Conservation (phyloP, 2,329 filamentous ascomycete genomes). For the Arachnomyces sp. region DNA sequence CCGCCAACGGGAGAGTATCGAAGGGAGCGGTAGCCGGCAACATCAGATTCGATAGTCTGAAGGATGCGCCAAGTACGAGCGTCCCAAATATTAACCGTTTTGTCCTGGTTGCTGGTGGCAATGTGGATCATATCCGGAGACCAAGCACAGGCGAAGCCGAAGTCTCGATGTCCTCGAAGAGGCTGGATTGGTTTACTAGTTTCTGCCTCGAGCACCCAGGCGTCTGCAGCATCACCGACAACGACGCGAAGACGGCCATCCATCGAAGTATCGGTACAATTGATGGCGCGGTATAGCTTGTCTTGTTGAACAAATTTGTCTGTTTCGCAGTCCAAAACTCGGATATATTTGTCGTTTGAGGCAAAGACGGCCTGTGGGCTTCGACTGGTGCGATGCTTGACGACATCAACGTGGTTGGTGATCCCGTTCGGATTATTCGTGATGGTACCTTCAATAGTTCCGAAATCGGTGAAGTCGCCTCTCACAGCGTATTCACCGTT, state of each 20-base stretch:
- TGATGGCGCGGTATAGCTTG: constrained; percentile 33
- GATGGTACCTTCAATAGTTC: constrained; percentile 39
- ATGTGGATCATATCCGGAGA: constrained; percentile 41
- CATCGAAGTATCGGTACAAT: constrained; percentile 38
- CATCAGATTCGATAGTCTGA: constrained; percentile 35
- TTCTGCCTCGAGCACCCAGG: constrained; percentile 37
- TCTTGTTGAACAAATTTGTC: constrained; percentile 33
- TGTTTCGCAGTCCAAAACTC: constrained; percentile 46
- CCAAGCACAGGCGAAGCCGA: constrained; percentile 41
- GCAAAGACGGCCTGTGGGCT: constrained; percentile 47
- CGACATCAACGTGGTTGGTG: constrained; percentile 52
- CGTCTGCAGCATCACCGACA: constrained; percentile 36
- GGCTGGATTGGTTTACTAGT: constrained; percentile 32
- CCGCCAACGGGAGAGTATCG: constrained; percentile 39
- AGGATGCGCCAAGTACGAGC: constrained; percentile 34
- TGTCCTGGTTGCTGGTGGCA: constrained; percentile 41
- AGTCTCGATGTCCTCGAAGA: constrained; percentile 35
- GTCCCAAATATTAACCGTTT: constrained; percentile 41
- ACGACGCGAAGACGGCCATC: constrained; percentile 38
- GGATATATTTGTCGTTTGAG: constrained; percentile 51
- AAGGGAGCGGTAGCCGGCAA: constrained; percentile 38
- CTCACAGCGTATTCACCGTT: constrained; percentile 50
- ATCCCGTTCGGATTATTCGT: constrained; percentile 46
- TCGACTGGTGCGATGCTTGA: constrained; percentile 40
- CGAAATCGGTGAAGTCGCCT: constrained; percentile 25